Evolutionary conservation across 495 filamentous ascomycete genomes (phyloP), one percentile per base, ranked within the genome.

Genomic region (Hypomontagnella submonticulosa): DNA sequence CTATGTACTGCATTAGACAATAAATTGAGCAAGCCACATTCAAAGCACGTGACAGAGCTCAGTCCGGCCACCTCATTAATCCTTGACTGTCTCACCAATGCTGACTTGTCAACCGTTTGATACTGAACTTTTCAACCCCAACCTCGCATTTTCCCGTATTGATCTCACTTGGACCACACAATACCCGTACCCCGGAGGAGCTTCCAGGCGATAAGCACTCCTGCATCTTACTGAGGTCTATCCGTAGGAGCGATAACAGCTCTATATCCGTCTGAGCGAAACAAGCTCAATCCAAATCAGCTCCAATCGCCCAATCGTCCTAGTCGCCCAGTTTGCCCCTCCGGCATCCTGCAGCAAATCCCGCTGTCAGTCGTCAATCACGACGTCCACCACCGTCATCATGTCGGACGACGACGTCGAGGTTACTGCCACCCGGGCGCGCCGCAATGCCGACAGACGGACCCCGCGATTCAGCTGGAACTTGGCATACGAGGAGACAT

Each of bases 401-500:
- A 69, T 69, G 66, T 69, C 66, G n/a, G 68, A 63, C 58, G 60
- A 58, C 60, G 49, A 57, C n/a, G 55, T 61, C 60, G 53, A 66
- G 41, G 49, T 66, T 4, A 67, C 59, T 16, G 65, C 54, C 9
- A 57, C 71, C 47, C 63, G 66, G n/a, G 66, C 71, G 46, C 70
- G 69, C 9, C 69, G 72, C 48, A 74, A 72, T 56, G 72, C 57
- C 41, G 71, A 82, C 63, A 77, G 78, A 55, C 76, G 78, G 40
- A 79, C 77, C 20, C 81, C 81, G 34, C 78, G 81, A 62, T 83
- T 83, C 72, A 82, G 78, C 60, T 83, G 81, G 81, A 83, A 78
- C 52, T 59, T 74, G 2, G 72, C 74, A 12, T 81, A 74, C 70
- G 81, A 83, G 63, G 76, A 79, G 46, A 81, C 79, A 60, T 83